Evolutionary conservation across 352 stramenopile genomes (phyloP).

Genomic region (Globisporangium radiosum): DNA sequence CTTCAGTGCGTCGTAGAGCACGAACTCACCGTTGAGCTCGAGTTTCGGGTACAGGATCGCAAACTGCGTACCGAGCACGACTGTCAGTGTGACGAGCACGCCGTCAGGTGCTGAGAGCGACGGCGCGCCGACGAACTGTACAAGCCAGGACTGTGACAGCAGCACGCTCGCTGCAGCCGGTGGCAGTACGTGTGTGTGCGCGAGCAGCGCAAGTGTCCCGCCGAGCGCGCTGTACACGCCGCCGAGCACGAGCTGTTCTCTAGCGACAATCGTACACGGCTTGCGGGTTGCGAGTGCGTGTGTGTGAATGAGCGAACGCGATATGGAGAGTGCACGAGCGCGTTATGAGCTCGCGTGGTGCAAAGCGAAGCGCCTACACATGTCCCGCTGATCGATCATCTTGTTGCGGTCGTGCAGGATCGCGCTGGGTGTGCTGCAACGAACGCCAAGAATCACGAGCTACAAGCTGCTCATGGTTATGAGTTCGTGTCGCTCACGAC

Average conservation of each 20-base stretch:
- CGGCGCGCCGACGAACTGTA: slow-evolving; percentile 25
- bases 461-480: too few relatives aligned
- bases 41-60: slow-evolving; percentile 48
- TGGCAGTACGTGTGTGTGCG: slow-evolving; percentile 25
- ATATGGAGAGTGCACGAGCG: too few relatives aligned
- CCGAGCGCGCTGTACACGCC: slow-evolving; percentile 28
- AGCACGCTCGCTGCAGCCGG: slow-evolving; percentile 32
- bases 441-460: too few relatives aligned
- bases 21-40: slow-evolving; percentile 42
- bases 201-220: slow-evolving; percentile 24
- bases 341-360: too few relatives aligned
- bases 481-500: too few relatives aligned
- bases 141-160: slow-evolving; percentile 45
- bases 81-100: slow-evolving; percentile 26
- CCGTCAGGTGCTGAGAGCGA: slow-evolving; percentile 19
- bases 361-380: too few relatives aligned
- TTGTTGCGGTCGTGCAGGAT: too few relatives aligned
- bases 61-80: slow-evolving; percentile 32
- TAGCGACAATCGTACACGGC: slow-evolving; percentile 4
- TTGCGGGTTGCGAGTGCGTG: too few relatives aligned
- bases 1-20: slow-evolving; percentile 50
- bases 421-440: too few relatives aligned
- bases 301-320: too few relatives aligned
- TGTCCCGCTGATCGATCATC: too few relatives aligned
- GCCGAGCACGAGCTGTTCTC: slow-evolving; percentile 22